Conservation (phyloP, 345 rosid species). For the Raphanus raphanistrum region DNA sequence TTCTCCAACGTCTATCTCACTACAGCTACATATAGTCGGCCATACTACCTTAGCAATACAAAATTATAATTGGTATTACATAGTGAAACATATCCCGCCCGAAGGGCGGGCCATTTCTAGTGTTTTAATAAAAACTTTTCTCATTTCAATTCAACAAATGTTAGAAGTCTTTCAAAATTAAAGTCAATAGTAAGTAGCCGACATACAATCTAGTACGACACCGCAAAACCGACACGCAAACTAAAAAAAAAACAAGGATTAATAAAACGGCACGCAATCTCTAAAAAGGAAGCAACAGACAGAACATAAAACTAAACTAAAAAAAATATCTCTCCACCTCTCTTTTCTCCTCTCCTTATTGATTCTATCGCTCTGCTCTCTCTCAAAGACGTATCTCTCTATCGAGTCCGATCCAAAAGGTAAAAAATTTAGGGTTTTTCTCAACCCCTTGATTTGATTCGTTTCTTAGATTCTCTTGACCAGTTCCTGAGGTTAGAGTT, state of each 20-base stretch:
- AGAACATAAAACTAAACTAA: constrained; percentile 8
- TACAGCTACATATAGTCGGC: no score
- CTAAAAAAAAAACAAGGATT: neutral
- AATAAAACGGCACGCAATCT: constrained; percentile 34
- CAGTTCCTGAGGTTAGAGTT: constrained; percentile 1
- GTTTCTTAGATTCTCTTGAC: neutral
- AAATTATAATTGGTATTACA: no score
- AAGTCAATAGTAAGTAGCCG: constrained; percentile 20
- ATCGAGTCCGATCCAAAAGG: constrained; percentile 28
- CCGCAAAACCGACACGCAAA: constrained; percentile 36
- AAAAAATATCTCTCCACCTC: constrained; percentile 30
- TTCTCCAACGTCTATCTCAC: no score
- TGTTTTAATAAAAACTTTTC: neutral
- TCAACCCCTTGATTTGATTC: constrained; percentile 19
- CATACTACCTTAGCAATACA: no score
- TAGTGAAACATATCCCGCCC: no score
- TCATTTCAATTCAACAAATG: neutral
- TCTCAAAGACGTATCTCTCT: constrained; percentile 18
- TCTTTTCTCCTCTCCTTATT: constrained; percentile 27
- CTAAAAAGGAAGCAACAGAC: neutral
- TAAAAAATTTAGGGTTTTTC: constrained; percentile 25
- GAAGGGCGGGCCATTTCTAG: no score
- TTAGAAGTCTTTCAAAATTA: neutral
- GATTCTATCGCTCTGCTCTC: constrained; percentile 38
- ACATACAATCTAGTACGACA: constrained; percentile 27